These are phyloP conservation scores for Tetramitus jugosus DNA, from an alignment of 208 protist genomes.

Conservation along the genomic window DNA sequence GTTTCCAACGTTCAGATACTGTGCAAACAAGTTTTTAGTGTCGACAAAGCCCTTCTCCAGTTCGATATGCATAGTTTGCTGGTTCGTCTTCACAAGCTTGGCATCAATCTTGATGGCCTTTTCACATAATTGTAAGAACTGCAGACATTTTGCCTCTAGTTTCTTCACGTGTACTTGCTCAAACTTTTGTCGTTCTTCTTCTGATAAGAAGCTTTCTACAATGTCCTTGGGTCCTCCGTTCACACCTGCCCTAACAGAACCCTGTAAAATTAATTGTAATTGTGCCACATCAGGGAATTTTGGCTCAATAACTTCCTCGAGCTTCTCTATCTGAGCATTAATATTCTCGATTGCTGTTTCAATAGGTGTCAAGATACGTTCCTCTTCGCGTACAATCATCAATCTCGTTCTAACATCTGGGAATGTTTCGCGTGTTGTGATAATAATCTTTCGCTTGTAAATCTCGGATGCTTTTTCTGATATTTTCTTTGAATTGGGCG, in stretches of 20 bases:
- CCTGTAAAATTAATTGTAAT: slow-evolving; percentile 10
- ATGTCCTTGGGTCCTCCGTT: background rate
- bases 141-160: background rate
- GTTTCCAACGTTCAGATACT: no score
- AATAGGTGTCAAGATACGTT: background rate
- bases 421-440: background rate
- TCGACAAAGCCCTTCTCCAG: slow-evolving; percentile 3
- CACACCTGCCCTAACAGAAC: background rate
- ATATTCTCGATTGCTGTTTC: slow-evolving; percentile 10
- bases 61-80: background rate
- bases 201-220: slow-evolving; percentile 2
- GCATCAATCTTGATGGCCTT: background rate
- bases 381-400: background rate
- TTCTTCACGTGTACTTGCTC: background rate
- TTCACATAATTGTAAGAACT: slow-evolving; percentile 14
- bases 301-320: background rate
- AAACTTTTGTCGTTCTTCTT: background rate
- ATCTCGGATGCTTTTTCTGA: background rate
- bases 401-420: background rate
- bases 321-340: background rate
- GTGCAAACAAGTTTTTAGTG: background rate
- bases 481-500: background rate
- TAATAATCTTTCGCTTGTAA: background rate
- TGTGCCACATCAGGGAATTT: background rate
- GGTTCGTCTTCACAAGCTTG: background rate